A percentile compares a stretch with the other conserved stretches of the same genome.
Conservation (phyloP, 768 basidiomycete genomes). For the Lactifluus hygrophoroides region DNA sequence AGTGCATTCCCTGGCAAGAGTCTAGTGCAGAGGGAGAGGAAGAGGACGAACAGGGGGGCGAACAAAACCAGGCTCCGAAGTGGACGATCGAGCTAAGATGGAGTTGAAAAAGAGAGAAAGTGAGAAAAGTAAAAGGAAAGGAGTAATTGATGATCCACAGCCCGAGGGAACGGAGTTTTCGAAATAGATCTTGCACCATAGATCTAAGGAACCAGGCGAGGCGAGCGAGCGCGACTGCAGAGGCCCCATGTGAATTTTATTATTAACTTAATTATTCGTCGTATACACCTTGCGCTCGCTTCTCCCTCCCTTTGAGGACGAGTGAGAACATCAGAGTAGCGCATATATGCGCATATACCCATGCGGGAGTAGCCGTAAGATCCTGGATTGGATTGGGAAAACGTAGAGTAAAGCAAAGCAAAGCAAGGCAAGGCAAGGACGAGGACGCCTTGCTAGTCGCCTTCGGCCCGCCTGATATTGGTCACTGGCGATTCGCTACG, state of each 20-base stretch:
- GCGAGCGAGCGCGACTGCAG: background rate
- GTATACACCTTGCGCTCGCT: background rate
- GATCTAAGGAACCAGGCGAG: slow-evolving; percentile 15
- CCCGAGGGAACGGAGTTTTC: slow-evolving; percentile 7
- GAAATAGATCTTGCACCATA: background rate
- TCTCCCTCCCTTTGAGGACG: background rate
- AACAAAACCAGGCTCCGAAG: background rate
- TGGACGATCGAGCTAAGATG: background rate
- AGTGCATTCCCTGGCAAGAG: slow-evolving; percentile 1
- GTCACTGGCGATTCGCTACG: slow-evolving; percentile 19
- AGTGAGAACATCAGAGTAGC: background rate
- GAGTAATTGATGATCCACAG: slow-evolving; percentile 12
- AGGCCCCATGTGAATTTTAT: slow-evolving; percentile 3
- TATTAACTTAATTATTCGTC: background rate
- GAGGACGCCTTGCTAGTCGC: background rate
- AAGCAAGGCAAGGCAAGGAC: too few species aligned
- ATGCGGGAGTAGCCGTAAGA: background rate
- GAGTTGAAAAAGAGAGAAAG: background rate
- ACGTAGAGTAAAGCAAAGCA: background rate
- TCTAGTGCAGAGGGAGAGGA: too few species aligned
- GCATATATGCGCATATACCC: background rate
- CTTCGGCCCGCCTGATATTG: background rate
- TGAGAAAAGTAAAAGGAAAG: background rate
- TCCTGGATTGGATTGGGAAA: too few species aligned
- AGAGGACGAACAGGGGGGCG: background rate